phyloP scores from a whole-genome alignment of 108 stramenopile species.

The Aurantiochytrium sp. region DNA sequence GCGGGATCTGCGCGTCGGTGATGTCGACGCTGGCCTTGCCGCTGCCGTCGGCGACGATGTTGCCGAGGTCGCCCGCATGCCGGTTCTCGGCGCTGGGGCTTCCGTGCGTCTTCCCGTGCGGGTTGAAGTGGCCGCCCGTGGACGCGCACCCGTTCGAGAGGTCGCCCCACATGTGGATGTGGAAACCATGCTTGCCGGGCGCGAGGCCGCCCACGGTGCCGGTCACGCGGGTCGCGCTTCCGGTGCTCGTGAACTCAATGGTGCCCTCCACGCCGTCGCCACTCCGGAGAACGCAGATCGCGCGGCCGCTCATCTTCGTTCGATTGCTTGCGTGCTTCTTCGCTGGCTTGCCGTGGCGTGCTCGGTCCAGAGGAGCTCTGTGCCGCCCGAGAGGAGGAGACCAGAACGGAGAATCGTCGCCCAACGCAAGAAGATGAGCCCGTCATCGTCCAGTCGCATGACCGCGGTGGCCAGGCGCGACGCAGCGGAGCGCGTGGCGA shows the following conservation, averaged over 20 bases:
- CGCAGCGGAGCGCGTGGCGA: too few relatives aligned
- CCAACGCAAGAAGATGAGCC: too few relatives aligned
- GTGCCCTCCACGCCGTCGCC: background rate
- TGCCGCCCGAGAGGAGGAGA: too few relatives aligned
- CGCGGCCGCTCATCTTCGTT: background rate
- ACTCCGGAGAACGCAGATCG: background rate
- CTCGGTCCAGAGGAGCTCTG: too few relatives aligned
- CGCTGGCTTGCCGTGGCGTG: too few relatives aligned
- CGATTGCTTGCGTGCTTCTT: background rate
- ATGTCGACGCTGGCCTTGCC: background rate
- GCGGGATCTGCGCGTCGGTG: background rate
- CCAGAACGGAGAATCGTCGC: too few relatives aligned
- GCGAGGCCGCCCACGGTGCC: background rate
- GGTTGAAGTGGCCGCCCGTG: slow-evolving; percentile 20
- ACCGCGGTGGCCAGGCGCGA: too few relatives aligned
- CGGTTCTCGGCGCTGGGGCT: background rate
- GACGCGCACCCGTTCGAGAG: slow-evolving; percentile 28
- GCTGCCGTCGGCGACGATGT: background rate
- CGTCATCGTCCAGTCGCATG: too few relatives aligned
- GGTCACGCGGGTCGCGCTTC: background rate
- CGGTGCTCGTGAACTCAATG: background rate
- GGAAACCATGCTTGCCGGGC: background rate
- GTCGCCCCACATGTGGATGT: slow-evolving; percentile 15
- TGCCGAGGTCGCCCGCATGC: slow-evolving; percentile 17
- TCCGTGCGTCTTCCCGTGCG: background rate